A percentile compares a stretch with the other conserved stretches of the same genome.
These are phyloP conservation scores for Alternaria hordeiaustralica DNA, from an alignment of 2,329 filamentous ascomycete species.

Conservation along the genomic window DNA sequence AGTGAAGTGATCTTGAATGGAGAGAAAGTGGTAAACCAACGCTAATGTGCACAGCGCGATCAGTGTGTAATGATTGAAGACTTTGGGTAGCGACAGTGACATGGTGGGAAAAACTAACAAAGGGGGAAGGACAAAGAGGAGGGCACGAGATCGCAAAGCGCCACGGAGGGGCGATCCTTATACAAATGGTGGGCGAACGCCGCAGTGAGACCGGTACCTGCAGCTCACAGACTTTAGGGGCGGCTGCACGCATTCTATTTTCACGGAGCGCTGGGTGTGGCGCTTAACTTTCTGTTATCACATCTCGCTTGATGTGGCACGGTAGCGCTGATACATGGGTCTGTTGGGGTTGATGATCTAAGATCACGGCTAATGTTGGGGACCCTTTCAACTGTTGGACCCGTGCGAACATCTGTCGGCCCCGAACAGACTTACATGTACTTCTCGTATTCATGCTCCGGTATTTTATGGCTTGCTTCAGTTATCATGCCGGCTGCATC, in stretches of 20 bases:
- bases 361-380: not conserved
- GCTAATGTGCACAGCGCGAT: constrained; percentile 3
- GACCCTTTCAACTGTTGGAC: not conserved
- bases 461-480: not conserved
- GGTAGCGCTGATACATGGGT: not conserved
- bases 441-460: not conserved
- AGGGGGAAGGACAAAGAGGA: not conserved
- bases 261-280: not conserved
- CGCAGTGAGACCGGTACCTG: not conserved
- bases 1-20: not conserved
- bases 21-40: constrained; percentile 6
- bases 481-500: not conserved
- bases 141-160: not conserved
- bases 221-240: not conserved
- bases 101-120: not conserved
- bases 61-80: constrained; percentile 1
- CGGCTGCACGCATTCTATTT: not conserved
- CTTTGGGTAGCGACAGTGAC: not conserved
- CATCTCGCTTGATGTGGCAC: not conserved
- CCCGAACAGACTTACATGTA: accelerated
- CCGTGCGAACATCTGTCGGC: not conserved
- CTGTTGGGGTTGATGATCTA: not conserved
- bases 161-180: not conserved
- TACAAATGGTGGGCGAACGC: not conserved
- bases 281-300: not conserved